Evolutionary conservation across 2,329 filamentous ascomycete species (phyloP), one percentile per base, ranked within the genome.

Genomic region (Anthostomella pinea): DNA sequence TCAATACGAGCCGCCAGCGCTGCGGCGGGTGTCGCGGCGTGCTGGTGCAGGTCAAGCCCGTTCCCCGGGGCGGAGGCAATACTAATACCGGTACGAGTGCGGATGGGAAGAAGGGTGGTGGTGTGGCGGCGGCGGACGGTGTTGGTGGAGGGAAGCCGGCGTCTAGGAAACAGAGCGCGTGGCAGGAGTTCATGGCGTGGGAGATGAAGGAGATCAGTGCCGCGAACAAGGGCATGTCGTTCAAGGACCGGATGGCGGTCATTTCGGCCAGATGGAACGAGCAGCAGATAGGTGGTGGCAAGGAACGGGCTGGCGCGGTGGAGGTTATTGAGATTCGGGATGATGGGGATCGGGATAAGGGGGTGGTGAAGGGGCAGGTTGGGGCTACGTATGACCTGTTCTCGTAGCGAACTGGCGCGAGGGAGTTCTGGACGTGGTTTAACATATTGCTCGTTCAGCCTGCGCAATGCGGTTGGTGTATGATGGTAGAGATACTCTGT

Each of bases 21-120:
- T 97, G 91, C 59, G 88, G 88, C 2, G 67, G 60, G n/a, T 97
- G 91, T 60, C 84, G 81, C 55, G 71, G 76, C 4, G 60, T 62
- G 33, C 63, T 98, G 46, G 68, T 79, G 51, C 93, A 97, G 71
- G 82, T 82, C 7, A 89, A 87, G 59, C 91, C 91, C 0, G 75
- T 75, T 24, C 89, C 89, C 1, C 70, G 85, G 26, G 66, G 63
- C 3, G 43, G 32, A 25, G 53, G 33, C 1, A 48, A 27, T 1
- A 48, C 43, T 1, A 38, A 36, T 6, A 31, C 32, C 11, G 38
- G 41, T 30, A 33, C 43, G 44, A 30, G 40, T 23, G 4, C 43
- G 39, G 27, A 30, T 6, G 17, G 16, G 6, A 30, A 34, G 8
- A 30, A n/a, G 29, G 18, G 50, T 34, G 35, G 49, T 21, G 24